A percentile compares a stretch with the other conserved stretches of the same genome.
phyloP scores from a whole-genome alignment of 225 moss, liverwort and hornwort genomes.

The Physcomitrium patens region DNA sequence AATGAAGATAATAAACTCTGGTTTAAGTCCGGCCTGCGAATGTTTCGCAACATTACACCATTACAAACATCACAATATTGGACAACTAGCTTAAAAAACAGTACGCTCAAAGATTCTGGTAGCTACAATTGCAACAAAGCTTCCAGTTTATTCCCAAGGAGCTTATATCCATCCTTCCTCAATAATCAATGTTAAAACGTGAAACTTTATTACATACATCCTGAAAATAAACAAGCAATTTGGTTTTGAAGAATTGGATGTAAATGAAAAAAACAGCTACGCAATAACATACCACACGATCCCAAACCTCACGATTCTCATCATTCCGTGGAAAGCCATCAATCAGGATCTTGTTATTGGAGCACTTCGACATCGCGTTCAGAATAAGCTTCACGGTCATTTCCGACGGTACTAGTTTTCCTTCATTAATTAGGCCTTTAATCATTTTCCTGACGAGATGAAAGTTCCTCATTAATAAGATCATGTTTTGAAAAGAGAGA shows the following conservation, averaged over 20 bases:
- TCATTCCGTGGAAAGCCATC: slow-evolving; percentile 97
- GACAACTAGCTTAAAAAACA: too few relatives aligned
- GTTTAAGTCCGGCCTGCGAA: slow-evolving; percentile 70
- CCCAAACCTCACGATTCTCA: slow-evolving; percentile 91
- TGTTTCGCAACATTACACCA: too few relatives aligned
- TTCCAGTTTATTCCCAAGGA: too few relatives aligned
- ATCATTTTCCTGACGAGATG: slow-evolving; percentile 74
- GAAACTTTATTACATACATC: too few relatives aligned
- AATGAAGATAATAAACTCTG: slow-evolving; percentile 92
- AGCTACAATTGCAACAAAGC: too few relatives aligned
- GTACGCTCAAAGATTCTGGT: too few relatives aligned
- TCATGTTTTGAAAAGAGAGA: slow-evolving; percentile 13
- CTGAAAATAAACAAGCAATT: too few relatives aligned
- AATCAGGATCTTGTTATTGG: slow-evolving; percentile 84
- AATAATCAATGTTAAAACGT: too few relatives aligned
- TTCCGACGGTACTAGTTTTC: slow-evolving; percentile 92
- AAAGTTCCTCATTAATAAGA: not conserved
- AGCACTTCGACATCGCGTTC: slow-evolving; percentile 73
- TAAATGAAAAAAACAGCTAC: not conserved
- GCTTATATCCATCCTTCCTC: too few relatives aligned
- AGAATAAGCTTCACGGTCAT: slow-evolving; percentile 82
- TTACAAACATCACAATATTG: not conserved
- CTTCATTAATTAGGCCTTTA: slow-evolving; percentile 85
- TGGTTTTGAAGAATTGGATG: too few relatives aligned
- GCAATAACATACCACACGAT: slow-evolving; percentile 63